Evolutionary conservation across 2,329 filamentous ascomycete genomes (phyloP).

Genomic region (Conoideocrella luteorostrata): DNA sequence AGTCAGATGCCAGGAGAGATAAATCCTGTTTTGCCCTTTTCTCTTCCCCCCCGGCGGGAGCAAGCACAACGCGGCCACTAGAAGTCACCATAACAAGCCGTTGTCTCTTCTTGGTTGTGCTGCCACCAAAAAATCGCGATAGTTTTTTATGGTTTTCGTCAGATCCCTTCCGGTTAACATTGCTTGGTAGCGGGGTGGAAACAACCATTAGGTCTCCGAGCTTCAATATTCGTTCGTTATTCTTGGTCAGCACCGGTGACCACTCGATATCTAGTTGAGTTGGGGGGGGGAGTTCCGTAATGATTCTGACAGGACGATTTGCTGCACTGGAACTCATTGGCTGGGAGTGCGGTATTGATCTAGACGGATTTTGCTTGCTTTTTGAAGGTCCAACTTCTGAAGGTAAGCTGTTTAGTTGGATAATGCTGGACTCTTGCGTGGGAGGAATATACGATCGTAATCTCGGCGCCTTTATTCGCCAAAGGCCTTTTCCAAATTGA

Average conservation of each 20-base stretch:
- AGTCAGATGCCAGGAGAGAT: constrained; percentile 70
- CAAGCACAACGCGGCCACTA: constrained; percentile 81
- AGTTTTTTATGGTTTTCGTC: constrained; percentile 80
- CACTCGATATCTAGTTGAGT: constrained; percentile 97
- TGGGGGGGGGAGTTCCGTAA: constrained; percentile 93
- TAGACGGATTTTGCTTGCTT: constrained; percentile 22
- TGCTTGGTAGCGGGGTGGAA: constrained; percentile 69
- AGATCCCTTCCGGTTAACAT: constrained; percentile 62
- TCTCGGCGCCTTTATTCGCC: constrained; percentile 84
- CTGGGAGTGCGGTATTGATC: constrained; percentile 29
- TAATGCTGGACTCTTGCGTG: constrained; percentile 64
- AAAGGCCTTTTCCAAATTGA: constrained; percentile 73
- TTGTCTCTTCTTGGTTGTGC: constrained; percentile 85
- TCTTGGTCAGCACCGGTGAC: constrained; percentile 87
- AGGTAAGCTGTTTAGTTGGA: constrained; percentile 60
- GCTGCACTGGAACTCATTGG: constrained; percentile 35
- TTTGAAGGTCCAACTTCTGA: constrained; percentile 14
- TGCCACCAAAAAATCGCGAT: constrained; percentile 86
- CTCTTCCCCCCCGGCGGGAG: constrained; percentile 86
- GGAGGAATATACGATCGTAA: constrained; percentile 79
- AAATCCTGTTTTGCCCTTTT: constrained; percentile 93
- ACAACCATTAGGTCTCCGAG: constrained; percentile 85
- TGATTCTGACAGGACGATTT: constrained; percentile 67
- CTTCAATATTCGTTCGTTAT: constrained; percentile 91
- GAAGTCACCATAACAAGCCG: constrained; percentile 93